Percentiles rank a stretch among this genome's conserved stretches.
phyloP scores from a whole-genome alignment of 108 stramenopile species.

The Bacterosira constricta region DNA sequence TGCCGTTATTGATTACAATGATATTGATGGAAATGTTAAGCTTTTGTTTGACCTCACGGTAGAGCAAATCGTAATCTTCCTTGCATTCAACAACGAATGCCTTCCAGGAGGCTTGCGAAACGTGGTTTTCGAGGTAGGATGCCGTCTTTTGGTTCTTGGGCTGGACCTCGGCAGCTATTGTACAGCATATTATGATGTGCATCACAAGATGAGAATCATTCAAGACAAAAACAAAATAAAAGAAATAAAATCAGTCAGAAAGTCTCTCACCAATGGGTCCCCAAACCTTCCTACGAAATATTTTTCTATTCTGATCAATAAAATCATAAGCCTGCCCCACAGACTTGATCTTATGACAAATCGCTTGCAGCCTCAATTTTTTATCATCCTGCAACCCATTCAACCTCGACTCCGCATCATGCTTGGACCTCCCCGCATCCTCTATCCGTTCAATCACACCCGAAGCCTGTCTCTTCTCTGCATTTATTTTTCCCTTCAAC shows the following conservation, averaged over 20 bases:
- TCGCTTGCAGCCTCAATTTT: constrained; percentile 41
- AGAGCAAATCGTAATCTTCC: constrained; percentile 81
- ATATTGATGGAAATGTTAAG: constrained; percentile 67
- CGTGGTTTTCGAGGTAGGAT: constrained; percentile 75
- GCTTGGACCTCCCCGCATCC: constrained; percentile 10
- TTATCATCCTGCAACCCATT: constrained; percentile 65
- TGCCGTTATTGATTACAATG: constrained; percentile 35
- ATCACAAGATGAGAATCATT: not conserved
- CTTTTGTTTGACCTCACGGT: constrained; percentile 62
- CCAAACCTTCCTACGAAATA: constrained; percentile 74
- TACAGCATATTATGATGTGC: not conserved
- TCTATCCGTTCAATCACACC: constrained; percentile 14
- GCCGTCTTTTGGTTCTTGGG: constrained; percentile 57
- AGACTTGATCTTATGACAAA: constrained; percentile 45
- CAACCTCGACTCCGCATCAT: constrained; percentile 30
- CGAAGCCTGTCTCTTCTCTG: constrained; percentile 23
- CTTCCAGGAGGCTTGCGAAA: constrained; percentile 56
- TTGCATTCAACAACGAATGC: constrained; percentile 76
- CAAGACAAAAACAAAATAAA: not conserved
- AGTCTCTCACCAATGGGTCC: constrained; percentile 66
- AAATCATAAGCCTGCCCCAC: constrained; percentile 57
- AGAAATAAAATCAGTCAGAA: not conserved
- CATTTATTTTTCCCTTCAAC: constrained; percentile 31
- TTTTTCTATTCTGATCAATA: constrained; percentile 63
- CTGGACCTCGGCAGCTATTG: constrained; percentile 63